These are phyloP conservation scores for Zygosaccharomyces pseudobailii DNA, from an alignment of 1,139 yeast species.

Conservation along the genomic window DNA sequence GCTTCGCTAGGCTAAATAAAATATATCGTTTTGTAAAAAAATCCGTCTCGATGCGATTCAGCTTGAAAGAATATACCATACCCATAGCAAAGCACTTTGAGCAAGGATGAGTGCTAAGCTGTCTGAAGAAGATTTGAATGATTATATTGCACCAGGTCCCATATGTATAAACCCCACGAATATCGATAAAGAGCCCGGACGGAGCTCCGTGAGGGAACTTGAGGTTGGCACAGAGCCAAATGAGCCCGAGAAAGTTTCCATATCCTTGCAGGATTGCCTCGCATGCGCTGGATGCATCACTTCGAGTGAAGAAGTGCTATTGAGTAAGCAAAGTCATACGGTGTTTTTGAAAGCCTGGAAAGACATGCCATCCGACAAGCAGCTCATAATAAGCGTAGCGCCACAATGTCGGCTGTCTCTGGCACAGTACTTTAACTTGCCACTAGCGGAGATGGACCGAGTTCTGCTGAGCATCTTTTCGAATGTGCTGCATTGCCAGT, in stretches of 20 bases:
- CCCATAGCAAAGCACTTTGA: not conserved
- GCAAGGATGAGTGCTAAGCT: conserved; percentile 74
- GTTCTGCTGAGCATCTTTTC: conserved; percentile 55
- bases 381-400: conserved; percentile 73
- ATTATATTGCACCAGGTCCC: conserved; percentile 88
- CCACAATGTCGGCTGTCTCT: conserved; percentile 85
- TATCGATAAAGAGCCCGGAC: conserved; percentile 54
- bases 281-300: conserved; percentile 98
- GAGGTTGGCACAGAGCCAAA: conserved; percentile 61
- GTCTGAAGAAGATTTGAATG: conserved; percentile 87
- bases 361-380: conserved; percentile 30
- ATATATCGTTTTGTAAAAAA: too few species aligned
- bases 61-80: too few species aligned
- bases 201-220: conserved; percentile 64
- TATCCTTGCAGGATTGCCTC: conserved; percentile 84
- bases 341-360: conserved; percentile 63
- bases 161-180: conserved; percentile 89
- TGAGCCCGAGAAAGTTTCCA: conserved; percentile 72
- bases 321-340: conserved; percentile 84
- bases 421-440: conserved; percentile 59
- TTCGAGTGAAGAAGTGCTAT: conserved; percentile 88
- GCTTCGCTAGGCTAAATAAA: too few species aligned
- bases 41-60: too few species aligned
- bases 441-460: conserved; percentile 56
- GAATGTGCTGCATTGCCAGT: conserved; percentile 59